Base-by-base conservation (phyloP, 225 moss, liverwort and hornwort species). In the Neckera pumila region DNA sequence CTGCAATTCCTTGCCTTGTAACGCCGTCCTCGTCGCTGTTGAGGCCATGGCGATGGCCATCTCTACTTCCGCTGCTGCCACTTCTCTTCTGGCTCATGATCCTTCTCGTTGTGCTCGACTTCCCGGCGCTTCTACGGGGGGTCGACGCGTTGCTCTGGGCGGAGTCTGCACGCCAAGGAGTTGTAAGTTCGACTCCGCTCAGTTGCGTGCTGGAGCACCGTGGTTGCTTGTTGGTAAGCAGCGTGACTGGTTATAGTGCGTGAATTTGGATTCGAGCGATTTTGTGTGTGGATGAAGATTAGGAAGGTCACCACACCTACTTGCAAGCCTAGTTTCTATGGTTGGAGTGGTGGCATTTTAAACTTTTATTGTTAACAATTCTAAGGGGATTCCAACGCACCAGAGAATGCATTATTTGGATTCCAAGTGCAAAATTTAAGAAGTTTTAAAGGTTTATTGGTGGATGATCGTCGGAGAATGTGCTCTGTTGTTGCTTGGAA, bases 11-110 rank as follows among this genome's bases (percentile, higher is more conserved):
- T 78, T 78, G 56, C n/a, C n/a, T 56, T 1, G 77, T 4, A 56
- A 34, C 69, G 25, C 86, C 83, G 30, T 77, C 36, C 36, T 76
- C 16, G 25, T 34, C 25, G 84, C 36, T 61, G 38, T 20, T 14
- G 65, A 38, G 74, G 87, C 79, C 87, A 92, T 92, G 89, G 87
- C 92, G 62, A 90, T 90, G 89, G 85, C 66, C 66, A 23, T 89
- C 58, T 78, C 89, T 31, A 47, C 89, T 16, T 34, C 53, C 14
- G 67, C 86, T 49, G 84, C 76, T 19, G 67, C 82, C 28, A 57
- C 62, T 51, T 43, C 79, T 13, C 85, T 63, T 59, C 53, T 88
- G 25, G 65, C 56, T 72, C 83, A 47, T 45, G 45, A 51, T 51
- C 72, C 88, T 21, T 79, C 64, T 9, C 40, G 20, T 10, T 42